Conservation (phyloP, 2,329 filamentous ascomycete species). For the Conoideocrella luteorostrata region DNA sequence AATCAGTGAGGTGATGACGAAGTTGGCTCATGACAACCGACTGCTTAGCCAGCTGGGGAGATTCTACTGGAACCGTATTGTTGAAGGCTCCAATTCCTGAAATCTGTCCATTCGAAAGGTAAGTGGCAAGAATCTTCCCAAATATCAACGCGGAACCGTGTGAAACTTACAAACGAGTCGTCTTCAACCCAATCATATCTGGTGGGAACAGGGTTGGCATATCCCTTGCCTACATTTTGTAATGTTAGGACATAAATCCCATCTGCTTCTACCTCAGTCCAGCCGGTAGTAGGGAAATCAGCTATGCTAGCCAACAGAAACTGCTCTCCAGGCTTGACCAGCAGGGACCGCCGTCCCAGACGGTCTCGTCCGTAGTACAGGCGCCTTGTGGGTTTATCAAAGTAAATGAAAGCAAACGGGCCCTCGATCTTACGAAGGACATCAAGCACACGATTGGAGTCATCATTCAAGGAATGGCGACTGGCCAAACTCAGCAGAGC, state of each 20-base stretch:
- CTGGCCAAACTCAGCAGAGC: constrained; percentile 45
- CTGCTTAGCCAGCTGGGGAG: constrained; percentile 12
- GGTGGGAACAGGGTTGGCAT: constrained; percentile 10
- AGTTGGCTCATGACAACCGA: constrained; percentile 49
- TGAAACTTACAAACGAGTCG: constrained; percentile 39
- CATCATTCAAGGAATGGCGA: constrained; percentile 13
- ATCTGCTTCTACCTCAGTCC: constrained; percentile 78
- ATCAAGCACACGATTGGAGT: constrained; percentile 32
- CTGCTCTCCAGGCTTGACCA: constrained; percentile 45
- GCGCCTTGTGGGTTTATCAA: constrained; percentile 53
- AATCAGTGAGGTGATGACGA: constrained; percentile 48
- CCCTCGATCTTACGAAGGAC: constrained; percentile 62
- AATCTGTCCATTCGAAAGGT: constrained; percentile 35
- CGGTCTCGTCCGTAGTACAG: constrained; percentile 84
- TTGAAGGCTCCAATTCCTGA: constrained; percentile 51
- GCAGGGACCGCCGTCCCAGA: constrained; percentile 76
- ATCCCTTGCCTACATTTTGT: constrained; percentile 9
- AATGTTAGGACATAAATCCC: constrained; percentile 69
- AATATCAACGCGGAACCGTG: background rate
- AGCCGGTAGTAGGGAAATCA: constrained; percentile 45
- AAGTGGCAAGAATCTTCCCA: constrained; percentile 28
- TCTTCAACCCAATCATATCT: constrained; percentile 26
- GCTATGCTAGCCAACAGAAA: constrained; percentile 67
- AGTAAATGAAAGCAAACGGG: constrained; percentile 85
- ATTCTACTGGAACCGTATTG: constrained; percentile 31